Evolutionary conservation across 2,329 filamentous ascomycete genomes (phyloP), one percentile per base, ranked within the genome.

Genomic region (Arthroderma sp.): DNA sequence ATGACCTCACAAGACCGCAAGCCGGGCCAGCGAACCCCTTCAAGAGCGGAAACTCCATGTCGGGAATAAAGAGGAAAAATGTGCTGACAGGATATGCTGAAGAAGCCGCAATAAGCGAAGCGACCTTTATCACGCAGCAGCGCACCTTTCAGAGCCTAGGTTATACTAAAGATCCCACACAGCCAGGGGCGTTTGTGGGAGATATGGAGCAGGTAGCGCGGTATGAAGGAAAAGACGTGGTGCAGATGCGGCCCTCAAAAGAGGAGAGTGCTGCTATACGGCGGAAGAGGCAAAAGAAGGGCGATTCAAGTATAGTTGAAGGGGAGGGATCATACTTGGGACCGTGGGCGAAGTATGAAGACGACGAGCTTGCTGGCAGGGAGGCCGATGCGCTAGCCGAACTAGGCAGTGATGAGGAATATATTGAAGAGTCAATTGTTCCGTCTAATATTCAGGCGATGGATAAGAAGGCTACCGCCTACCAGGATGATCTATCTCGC

Each of bases 271-370:
- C 82, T 38, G 77, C 76, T 59, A 75, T 89, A 70, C 78, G 86
- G 52, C 77, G 84, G n/a, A 87, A 85, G 64, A 80, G 93, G 60
- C 90, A 97, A 71, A 83, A 77, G 63, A 96, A 93, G 68, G 93
- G 93, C 52, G 84, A 91, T 68, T 82, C 89, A 43, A 83, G 84
- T 17, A 79, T 96, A 39, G 86, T 91, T 0, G 91, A 95, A 66
- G 93, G 93, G 0, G 84, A 89, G 6, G 86, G 85, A 56, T 85
- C 90, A 49, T 98, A 98, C 71, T 81, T 95, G 38, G 94, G 94
- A 0, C 94, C 93, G 0, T 98, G 94, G 94, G 94, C 93, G 7
- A 84, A 80, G 68, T 95, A 94, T 67, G 79, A 83, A 61, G 77
- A 84, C 54, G 83, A 91, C 62, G 86, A 87, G 65, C 81, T 80